Evolutionary conservation across 2,329 filamentous ascomycete species (phyloP), one percentile per base, ranked within the genome.

Genomic region (Calonectria pteridis): DNA sequence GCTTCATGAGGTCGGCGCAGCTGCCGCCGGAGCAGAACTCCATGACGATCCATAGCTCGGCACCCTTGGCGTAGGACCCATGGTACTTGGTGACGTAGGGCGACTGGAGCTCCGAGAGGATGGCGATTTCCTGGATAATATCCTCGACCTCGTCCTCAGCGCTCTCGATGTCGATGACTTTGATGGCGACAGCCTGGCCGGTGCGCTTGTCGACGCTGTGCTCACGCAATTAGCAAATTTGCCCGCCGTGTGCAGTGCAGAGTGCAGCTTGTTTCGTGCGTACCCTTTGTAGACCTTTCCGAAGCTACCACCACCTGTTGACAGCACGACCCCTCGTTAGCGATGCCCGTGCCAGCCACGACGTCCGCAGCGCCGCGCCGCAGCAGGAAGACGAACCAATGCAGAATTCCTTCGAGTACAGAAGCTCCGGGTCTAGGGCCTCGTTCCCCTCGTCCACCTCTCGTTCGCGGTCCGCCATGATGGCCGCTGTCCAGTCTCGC

Each of bases 101-200:
- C 23, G 96, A 98, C 86, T 97, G 95, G 77, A 99, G 91, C 85
- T 98, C 96, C 37, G 97, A 98, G 69, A 99, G 90, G 80, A 99
- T 98, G 78, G 96, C 95, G 79, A 99, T 98, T 86, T 99, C 97
- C 84, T 98, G 95, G 84, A 98, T 98, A 81, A 99, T 99, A 86
- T 99, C 97, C 87, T 98, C 97, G 79, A 99, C 96, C 86, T 99
- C 97, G 84, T 99, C 97, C 86, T 99, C 97, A 81, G 97, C 97
- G 87, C 97, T 98, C 86, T 99, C 97, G 78, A 99, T 97, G 82
- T 99, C 97, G 84, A 99, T 98, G 81, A 99, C 90, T 86, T 99
- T 99, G 88, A 99, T 99, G 33, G 97, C 97, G 65, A 99, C 97
- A 16, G 96, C 93, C 82, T 98, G 94, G 46, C 97, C 97, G 23